These are phyloP conservation scores for Leccinum subfulvum DNA, from an alignment of 1,284 basidiomycete species.

Conservation along the genomic window DNA sequence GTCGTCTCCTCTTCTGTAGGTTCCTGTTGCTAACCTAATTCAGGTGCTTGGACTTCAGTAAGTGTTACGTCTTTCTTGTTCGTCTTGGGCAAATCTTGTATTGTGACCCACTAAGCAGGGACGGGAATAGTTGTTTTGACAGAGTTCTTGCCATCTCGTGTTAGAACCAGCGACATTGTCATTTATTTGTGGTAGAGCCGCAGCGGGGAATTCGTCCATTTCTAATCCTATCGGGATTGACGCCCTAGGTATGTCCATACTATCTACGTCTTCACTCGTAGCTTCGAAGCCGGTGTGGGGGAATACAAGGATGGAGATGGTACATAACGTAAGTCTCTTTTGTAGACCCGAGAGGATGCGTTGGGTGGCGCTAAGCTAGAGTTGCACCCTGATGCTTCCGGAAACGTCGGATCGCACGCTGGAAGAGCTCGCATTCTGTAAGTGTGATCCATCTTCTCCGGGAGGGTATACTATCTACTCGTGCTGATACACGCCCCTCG, in stretches of 20 bases:
- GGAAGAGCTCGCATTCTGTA: constrained; percentile 3
- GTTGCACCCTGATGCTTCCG: neutral
- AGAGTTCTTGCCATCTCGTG: constrained; percentile 28
- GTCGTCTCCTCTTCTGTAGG: neutral
- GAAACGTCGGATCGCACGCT: neutral
- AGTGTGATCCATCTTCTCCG: neutral
- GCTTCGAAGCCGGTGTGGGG: neutral
- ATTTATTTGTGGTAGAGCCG: constrained; percentile 17
- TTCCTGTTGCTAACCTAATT: neutral
- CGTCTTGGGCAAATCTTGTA: neutral
- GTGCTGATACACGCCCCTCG: neutral
- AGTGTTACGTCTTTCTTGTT: neutral
- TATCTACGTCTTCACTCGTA: neutral
- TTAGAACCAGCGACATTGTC: constrained; percentile 16
- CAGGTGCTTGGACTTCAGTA: neutral
- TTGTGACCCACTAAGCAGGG: neutral
- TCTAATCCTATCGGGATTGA: constrained; percentile 22
- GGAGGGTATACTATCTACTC: neutral
- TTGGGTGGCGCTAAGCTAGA: neutral
- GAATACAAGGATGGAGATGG: neutral
- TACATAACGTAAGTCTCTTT: neutral
- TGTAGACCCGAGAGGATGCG: neutral
- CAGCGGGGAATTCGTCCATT: constrained; percentile 11
- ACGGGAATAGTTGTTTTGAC: constrained; percentile 19
- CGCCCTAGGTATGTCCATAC: constrained; percentile 12